These are phyloP conservation scores for Sungouiella blattae DNA, from an alignment of 805 yeast genomes.

Conservation along the genomic window DNA sequence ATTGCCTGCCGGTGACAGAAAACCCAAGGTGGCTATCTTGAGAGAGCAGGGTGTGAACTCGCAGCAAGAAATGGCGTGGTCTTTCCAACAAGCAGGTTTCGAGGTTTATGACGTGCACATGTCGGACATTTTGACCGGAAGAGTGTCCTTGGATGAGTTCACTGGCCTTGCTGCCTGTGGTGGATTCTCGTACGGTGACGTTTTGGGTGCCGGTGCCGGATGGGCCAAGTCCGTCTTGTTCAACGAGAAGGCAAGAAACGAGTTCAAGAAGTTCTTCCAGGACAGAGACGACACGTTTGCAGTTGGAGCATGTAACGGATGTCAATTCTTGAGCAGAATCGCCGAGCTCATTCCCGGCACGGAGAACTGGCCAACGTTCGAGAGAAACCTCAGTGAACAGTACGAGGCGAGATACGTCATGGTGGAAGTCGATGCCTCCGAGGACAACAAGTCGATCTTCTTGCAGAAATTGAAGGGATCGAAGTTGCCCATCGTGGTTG, in stretches of 20 bases:
- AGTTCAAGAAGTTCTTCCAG: constrained; percentile 78
- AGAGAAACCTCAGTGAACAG: constrained; percentile 87
- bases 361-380: constrained; percentile 94
- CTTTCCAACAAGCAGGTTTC: constrained; percentile 93
- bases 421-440: constrained; percentile 64
- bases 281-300: constrained; percentile 91
- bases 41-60: constrained; percentile 99
- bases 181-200: constrained; percentile 98
- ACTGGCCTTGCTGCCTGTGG: constrained; percentile 98
- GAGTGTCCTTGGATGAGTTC: constrained; percentile 69
- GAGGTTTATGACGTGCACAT: constrained; percentile 93
- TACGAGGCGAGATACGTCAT: constrained; percentile 93
- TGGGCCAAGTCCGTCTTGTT: constrained; percentile 97
- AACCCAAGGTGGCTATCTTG: constrained; percentile 90
- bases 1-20: constrained; percentile 31
- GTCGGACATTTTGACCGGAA: constrained; percentile 83
- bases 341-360: constrained; percentile 88
- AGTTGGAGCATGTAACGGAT: constrained; percentile 97
- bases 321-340: constrained; percentile 89
- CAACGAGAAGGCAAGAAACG: constrained; percentile 70
- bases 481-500: constrained; percentile 91
- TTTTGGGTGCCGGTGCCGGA: constrained; percentile 96
- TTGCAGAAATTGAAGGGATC: constrained; percentile 92
- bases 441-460: constrained; percentile 61
- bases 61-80: constrained; percentile 97